phyloP scores from a whole-genome alignment of 2,329 filamentous ascomycete genomes.

The Incumbomyces lentus region DNA sequence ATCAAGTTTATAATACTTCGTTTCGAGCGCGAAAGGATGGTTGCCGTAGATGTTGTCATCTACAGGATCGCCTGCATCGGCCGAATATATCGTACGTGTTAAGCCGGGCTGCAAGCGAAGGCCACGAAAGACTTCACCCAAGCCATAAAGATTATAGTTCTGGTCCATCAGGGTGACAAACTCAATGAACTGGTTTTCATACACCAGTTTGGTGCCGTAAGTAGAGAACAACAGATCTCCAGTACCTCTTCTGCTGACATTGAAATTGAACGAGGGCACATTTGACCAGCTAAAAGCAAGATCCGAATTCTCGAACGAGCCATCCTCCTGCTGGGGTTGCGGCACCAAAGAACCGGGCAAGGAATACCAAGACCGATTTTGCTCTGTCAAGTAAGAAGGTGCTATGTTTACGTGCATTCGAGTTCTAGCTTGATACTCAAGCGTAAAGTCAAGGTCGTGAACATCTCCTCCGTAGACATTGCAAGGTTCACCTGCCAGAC shows the following conservation, averaged over 20 bases:
- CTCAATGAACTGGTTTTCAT: conserved; percentile 69
- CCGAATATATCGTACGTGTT: conserved; percentile 58
- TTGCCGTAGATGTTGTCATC: conserved; percentile 61
- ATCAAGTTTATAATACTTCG: conserved; percentile 57
- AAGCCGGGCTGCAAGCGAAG: conserved; percentile 63
- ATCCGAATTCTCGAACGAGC: conserved; percentile 27
- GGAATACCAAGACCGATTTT: conserved; percentile 57
- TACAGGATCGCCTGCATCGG: conserved; percentile 56
- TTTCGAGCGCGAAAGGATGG: conserved; percentile 72
- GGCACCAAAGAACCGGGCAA: conserved; percentile 55
- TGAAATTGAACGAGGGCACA: conserved; percentile 47
- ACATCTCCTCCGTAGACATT: conserved; percentile 72
- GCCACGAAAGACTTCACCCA: conserved; percentile 63
- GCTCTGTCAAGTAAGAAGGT: conserved; percentile 50
- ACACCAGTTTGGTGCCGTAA: conserved; percentile 53
- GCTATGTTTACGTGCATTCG: conserved; percentile 61
- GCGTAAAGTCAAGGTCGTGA: conserved; percentile 52
- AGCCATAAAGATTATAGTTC: conserved; percentile 64
- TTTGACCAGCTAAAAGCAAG: conserved; percentile 47
- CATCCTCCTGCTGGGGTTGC: conserved; percentile 40
- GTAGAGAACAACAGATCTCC: conserved; percentile 62
- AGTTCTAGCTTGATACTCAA: conserved; percentile 56
- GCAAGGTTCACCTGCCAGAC: conserved; percentile 46
- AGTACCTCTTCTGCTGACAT: conserved; percentile 45
- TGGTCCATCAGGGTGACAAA: conserved; percentile 56